These are phyloP conservation scores for Phytophthora fragariaefolia DNA, from an alignment of 352 stramenopile genomes.

Conservation along the genomic window DNA sequence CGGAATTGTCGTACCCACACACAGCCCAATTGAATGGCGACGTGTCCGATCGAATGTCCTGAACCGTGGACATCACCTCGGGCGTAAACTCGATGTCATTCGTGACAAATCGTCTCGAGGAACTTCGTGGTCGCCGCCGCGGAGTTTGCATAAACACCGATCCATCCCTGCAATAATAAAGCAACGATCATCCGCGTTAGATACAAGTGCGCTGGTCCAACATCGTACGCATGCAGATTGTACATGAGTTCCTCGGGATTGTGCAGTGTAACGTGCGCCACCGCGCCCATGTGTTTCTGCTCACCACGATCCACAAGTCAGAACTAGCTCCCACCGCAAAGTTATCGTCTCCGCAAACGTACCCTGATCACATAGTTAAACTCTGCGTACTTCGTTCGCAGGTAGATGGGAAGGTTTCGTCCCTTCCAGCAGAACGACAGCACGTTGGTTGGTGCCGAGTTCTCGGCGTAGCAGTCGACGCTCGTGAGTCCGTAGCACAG, in stretches of 20 bases:
- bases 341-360: constrained; percentile 18
- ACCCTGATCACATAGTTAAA: constrained; percentile 91
- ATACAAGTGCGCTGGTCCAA: not conserved
- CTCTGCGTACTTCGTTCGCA: constrained; percentile 89
- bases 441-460: constrained; percentile 69
- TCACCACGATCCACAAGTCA: constrained; percentile 11
- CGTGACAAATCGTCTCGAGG: constrained; percentile 75
- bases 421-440: constrained; percentile 92
- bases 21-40: constrained; percentile 89
- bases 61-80: constrained; percentile 69
- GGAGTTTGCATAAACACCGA: constrained; percentile 69
- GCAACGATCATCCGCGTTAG: not conserved
- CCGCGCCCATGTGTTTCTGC: constrained; percentile 84
- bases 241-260: constrained; percentile 83
- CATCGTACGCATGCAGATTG: not conserved
- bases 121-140: constrained; percentile 65
- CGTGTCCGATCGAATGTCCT: constrained; percentile 83
- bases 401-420: constrained; percentile 81
- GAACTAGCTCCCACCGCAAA: too few relatives aligned
- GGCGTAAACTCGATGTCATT: constrained; percentile 87
- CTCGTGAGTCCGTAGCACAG: constrained; percentile 86
- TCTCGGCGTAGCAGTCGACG: constrained; percentile 71
- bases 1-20: constrained; percentile 75
- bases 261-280: constrained; percentile 78
- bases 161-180: constrained; percentile 52